Conservation (phyloP, 352 stramenopile species). For the Saprolegnia parasitica region DNA sequence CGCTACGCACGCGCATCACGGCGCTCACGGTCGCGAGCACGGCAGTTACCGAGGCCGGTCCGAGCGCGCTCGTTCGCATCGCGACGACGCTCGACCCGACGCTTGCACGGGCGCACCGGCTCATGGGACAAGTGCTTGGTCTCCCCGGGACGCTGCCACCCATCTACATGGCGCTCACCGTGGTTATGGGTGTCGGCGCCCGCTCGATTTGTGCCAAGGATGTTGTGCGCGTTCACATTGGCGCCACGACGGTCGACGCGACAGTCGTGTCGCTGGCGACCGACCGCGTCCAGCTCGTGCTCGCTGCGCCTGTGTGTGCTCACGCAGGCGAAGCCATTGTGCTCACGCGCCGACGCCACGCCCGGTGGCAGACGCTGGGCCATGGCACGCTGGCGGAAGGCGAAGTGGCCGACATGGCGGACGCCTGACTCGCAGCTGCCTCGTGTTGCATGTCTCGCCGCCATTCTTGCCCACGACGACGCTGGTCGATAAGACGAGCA, state of each 20-base stretch:
- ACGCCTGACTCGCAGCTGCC: background rate
- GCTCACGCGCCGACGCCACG: background rate
- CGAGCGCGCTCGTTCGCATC: constrained; percentile 4
- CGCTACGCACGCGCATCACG: background rate
- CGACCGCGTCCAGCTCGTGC: background rate
- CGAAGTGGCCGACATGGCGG: background rate
- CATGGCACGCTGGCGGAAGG: background rate
- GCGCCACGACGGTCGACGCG: background rate
- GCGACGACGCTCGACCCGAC: constrained; percentile 8
- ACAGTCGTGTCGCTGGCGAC: background rate
- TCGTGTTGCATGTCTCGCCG: too few relatives aligned
- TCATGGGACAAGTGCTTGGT: constrained; percentile 16
- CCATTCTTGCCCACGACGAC: too few relatives aligned
- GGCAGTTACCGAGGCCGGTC: background rate
- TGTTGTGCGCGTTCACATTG: background rate
- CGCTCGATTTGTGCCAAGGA: constrained; percentile 1
- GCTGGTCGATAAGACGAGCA: too few relatives aligned
- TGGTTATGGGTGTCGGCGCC: background rate
- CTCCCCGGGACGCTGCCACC: background rate
- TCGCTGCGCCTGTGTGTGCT: background rate
- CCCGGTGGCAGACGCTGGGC: background rate
- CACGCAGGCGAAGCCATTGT: background rate
- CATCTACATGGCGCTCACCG: constrained; percentile 14
- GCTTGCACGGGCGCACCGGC: constrained; percentile 1
- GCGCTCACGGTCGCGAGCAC: background rate